Evolutionary conservation across 2,329 filamentous ascomycete species (phyloP), one percentile per base, ranked within the genome.

Genomic region (Dactylonectria macrodidyma): DNA sequence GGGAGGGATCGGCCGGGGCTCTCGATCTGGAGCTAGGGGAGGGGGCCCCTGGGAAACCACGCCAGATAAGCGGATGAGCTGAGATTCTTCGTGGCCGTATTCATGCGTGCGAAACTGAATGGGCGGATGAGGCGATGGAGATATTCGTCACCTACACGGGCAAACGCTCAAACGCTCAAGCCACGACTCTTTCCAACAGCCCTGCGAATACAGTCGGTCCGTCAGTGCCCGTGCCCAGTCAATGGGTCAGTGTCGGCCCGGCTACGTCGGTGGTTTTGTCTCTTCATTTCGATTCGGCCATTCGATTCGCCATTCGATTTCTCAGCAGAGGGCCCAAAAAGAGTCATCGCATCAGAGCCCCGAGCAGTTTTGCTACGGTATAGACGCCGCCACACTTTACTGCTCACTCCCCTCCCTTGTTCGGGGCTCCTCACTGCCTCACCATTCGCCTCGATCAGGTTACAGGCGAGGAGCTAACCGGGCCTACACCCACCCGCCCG

Each of bases 181-280:
- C 50, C 34, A 52, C 30, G 10, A 52, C 30, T n/a, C 12, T 33
- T 51, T 30, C 48, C 22, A 56, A 44, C 19, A 51, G 61, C 51
- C 52, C 60, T 68, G 54, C 71, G 68, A 75, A 73, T 71, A 61
- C 62, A 70, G 70, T 75, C 73, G 73, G 68, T 72, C 71, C 72
- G 72, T 73, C 33, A 59, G 71, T 48, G 67, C 72, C 65, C 73
- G 70, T 73, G 73, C 67, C 62, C 60, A 64, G 67, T 64, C 60
- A 69, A 74, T 69, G 71, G 71, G 70, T 71, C 73, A 65, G 72
- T 63, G 62, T 60, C 67, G 68, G 70, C 56, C 71, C 73, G 50
- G 68, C 58, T 70, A 47, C 51, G 62, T 66, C 54, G 67, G 64
- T 60, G 67, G 62, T 62, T 70, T 61, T 33, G 36, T 52, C 47